Evolutionary conservation across 2,329 filamentous ascomycete genomes (phyloP).

Genomic region (Incumbomyces delicatus): DNA sequence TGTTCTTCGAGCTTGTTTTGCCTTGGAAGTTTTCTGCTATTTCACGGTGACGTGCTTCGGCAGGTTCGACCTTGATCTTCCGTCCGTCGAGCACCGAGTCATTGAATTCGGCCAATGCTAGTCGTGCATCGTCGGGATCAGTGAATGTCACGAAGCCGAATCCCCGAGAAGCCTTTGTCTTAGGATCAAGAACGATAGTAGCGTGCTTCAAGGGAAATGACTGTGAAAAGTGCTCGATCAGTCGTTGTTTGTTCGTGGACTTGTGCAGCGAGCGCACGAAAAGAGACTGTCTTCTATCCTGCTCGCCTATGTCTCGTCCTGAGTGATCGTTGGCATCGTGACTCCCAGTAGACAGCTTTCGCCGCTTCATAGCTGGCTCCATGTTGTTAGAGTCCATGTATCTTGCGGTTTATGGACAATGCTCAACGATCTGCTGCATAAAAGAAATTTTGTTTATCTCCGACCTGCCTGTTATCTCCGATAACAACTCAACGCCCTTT

Average conservation of each 20-base stretch:
- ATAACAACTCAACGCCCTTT: too few relatives aligned
- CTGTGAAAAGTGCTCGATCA: conserved; percentile 86
- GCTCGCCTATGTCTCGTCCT: conserved; percentile 16
- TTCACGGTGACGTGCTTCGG: conserved; percentile 71
- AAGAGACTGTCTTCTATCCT: conserved; percentile 52
- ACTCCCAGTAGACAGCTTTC: conserved; percentile 25
- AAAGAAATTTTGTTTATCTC: neutral
- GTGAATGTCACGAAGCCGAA: conserved; percentile 97
- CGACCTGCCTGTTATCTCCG: neutral
- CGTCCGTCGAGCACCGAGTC: conserved; percentile 67
- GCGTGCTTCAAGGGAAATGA: conserved; percentile 93
- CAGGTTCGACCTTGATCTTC: conserved; percentile 76
- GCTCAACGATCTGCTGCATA: neutral
- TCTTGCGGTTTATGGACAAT: too few relatives aligned
- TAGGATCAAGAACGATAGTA: conserved; percentile 76
- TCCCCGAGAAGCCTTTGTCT: conserved; percentile 78
- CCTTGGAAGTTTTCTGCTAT: conserved; percentile 39
- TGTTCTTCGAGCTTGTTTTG: conserved; percentile 27
- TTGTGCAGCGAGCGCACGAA: conserved; percentile 83
- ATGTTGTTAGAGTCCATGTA: too few relatives aligned
- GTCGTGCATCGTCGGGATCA: conserved; percentile 78
- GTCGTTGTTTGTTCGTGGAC: conserved; percentile 65
- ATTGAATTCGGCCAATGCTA: conserved; percentile 72
- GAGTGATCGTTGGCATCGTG: conserved; percentile 21
- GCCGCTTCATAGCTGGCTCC: conserved; percentile 28